Evolutionary conservation across 208 protist species (phyloP), one percentile per base, ranked within the genome.

Genomic region (Leptomonas pyrrhocoris): DNA sequence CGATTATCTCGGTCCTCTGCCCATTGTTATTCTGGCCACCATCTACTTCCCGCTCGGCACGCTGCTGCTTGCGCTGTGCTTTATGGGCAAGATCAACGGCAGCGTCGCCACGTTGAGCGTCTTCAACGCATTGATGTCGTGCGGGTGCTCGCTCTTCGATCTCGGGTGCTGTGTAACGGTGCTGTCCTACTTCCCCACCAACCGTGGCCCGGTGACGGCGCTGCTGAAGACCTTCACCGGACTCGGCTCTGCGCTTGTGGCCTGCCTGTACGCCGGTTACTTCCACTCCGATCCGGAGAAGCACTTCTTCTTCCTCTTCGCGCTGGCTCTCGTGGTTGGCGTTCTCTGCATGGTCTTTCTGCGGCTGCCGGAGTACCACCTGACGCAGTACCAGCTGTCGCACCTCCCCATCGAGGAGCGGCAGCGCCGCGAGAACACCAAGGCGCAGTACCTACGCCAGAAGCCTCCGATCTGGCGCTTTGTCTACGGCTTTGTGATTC

Each of bases 241-340:
- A 46, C 85, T 90, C 42, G 85, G 85, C 38, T 77, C 68, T 28
- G 82, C 83, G 15, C 80, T 92, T 58, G 38, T 89, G 28, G 73
- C 74, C 38, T 68, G 65, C 15, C 76, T 89, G 48, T 62, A 84
- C 38, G 31, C 81, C 21, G 86, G 74, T 30, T 89, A 83, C 79
- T 92, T 92, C 68, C 30, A n/a, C 27, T 60, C 71, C 13, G 21
- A 79, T 50, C 40, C 65, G 19, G 46, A 65, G n/a, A 42, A 70
- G 60, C 87, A 84, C 68, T 90, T 90, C 61, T 90, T 79, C 73
- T 90, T 92, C 56, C 58, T 92, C 55, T 67, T 83, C 15, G 61
- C 53, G 9, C 8, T 85, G 18, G 72, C 58, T 4, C 43, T 69
- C n/a, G 31, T 74, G 7, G 63, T 75, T 19, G 70, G 73, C 15